Conservation (phyloP, 768 basidiomycete species). For the Phanerochaete sordida region DNA sequence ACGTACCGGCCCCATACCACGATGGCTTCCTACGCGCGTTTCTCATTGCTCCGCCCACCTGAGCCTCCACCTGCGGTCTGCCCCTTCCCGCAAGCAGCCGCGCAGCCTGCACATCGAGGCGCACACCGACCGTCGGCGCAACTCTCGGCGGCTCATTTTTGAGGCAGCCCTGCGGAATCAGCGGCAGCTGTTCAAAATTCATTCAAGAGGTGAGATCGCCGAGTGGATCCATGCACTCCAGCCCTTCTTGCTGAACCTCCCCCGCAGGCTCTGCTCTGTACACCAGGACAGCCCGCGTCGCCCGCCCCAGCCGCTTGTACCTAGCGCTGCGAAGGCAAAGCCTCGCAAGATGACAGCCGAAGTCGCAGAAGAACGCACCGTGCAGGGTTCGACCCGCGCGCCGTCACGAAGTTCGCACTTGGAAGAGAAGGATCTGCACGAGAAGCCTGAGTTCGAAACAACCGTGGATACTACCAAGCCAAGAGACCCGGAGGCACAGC, state of each 20-base stretch:
- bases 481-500: background rate
- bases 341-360: background rate
- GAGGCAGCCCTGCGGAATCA: background rate
- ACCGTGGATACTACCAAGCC: background rate
- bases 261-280: background rate
- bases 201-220: background rate
- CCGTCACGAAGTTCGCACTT: background rate
- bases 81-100: no score
- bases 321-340: background rate
- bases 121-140: background rate
- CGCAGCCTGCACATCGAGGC: no score
- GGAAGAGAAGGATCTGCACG: background rate
- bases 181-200: background rate
- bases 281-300: no score
- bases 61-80: background rate
- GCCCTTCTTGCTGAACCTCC: background rate
- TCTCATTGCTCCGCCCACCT: no score
- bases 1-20: no score
- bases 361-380: conserved; percentile 4
- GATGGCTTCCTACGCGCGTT: no score
- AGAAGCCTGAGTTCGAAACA: background rate
- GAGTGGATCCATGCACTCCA: background rate
- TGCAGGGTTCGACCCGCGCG: background rate
- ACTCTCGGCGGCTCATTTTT: background rate
- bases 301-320: no score